Evolutionary conservation across 2,329 filamentous ascomycete species (phyloP).

Genomic region (Aspergillus pseudoviridinutans): DNA sequence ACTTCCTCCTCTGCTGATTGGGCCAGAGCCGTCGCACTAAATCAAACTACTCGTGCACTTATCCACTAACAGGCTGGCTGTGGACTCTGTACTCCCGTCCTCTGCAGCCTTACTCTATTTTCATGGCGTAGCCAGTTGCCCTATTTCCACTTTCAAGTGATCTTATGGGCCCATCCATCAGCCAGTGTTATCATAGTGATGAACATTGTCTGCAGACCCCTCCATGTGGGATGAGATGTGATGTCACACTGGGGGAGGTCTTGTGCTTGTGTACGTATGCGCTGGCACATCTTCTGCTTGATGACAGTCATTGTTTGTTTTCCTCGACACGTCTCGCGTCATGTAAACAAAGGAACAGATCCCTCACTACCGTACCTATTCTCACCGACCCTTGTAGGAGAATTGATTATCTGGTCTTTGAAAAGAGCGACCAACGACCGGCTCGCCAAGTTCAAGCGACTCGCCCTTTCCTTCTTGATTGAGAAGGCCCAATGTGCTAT

Average conservation of each 20-base stretch:
- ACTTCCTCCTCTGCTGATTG: constrained; percentile 11
- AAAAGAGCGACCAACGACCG: too few relatives aligned
- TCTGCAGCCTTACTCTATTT: constrained; percentile 16
- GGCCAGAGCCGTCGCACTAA: constrained; percentile 6
- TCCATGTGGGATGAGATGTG: not conserved
- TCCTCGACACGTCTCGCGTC: not conserved
- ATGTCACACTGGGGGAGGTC: not conserved
- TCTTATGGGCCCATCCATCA: constrained; percentile 1
- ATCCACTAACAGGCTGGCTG: not conserved
- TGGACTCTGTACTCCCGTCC: not conserved
- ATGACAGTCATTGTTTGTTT: not conserved
- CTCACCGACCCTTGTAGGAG: constrained; percentile 13
- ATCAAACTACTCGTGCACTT: constrained; percentile 8
- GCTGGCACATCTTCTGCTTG: constrained; percentile 1
- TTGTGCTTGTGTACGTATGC: constrained; percentile 4
- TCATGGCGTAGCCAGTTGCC: not conserved
- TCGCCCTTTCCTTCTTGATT: not conserved
- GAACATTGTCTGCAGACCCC: not conserved
- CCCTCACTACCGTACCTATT: not conserved
- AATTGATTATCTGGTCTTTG: too few relatives aligned
- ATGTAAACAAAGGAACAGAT: constrained; percentile 6
- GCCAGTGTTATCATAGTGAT: constrained; percentile 14
- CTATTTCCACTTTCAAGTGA: not conserved
- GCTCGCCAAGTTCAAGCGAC: constrained; percentile 21
- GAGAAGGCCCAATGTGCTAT: not conserved